Conservation (phyloP, 140 eudicot species). For the Senecio squalidus region DNA sequence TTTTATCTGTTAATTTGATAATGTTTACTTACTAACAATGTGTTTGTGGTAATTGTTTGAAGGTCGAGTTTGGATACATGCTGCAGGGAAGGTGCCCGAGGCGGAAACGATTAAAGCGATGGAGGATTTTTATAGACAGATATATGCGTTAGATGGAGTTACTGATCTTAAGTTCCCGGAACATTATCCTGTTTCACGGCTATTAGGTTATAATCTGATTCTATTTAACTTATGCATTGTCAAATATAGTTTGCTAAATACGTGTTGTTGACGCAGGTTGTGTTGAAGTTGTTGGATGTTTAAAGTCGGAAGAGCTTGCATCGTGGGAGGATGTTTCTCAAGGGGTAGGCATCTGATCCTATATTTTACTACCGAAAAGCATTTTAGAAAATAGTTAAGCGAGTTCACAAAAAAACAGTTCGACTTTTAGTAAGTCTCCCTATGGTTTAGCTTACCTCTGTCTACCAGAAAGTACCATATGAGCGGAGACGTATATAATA, state of each 20-base stretch:
- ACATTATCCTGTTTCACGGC: constrained; percentile 81
- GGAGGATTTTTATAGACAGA: constrained; percentile 86
- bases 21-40: too few species aligned
- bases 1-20: too few species aligned
- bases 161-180: constrained; percentile 84
- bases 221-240: neutral
- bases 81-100: constrained; percentile 89
- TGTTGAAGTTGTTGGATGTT: constrained; percentile 90
- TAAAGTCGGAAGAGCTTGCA: constrained; percentile 68
- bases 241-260: too few species aligned
- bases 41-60: neutral
- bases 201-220: constrained; percentile 45
- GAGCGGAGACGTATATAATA: too few species aligned
- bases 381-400: too few species aligned
- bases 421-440: too few species aligned
- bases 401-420: too few species aligned
- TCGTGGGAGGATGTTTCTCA: constrained; percentile 81
- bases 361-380: neutral
- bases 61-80: constrained; percentile 99
- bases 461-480: too few species aligned
- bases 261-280: constrained; percentile 50
- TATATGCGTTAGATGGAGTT: constrained; percentile 79
- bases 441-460: too few species aligned
- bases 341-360: constrained; percentile 45
- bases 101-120: constrained; percentile 85